Conservation (phyloP, 1,139 yeast species). For the Yamadazyma atmosphaerica region DNA sequence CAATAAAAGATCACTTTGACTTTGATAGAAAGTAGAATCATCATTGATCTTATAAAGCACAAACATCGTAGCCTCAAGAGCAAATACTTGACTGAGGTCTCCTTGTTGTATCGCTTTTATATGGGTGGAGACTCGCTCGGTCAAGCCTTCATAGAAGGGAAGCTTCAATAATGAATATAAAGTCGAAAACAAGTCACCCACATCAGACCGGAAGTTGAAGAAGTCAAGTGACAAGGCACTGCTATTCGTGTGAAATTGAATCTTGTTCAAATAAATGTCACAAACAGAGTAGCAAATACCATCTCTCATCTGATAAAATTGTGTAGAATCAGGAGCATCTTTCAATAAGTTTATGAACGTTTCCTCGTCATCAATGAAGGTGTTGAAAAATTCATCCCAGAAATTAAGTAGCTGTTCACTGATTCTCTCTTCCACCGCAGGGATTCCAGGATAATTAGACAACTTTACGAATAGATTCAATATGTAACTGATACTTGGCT, state of each 20-base stretch:
- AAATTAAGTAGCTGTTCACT: conserved; percentile 71
- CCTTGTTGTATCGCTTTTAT: conserved; percentile 11
- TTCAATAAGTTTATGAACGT: conserved; percentile 25
- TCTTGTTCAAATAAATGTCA: conserved; percentile 62
- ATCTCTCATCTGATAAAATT: conserved; percentile 30
- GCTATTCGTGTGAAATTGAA: conserved; percentile 27
- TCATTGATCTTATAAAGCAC: conserved; percentile 56
- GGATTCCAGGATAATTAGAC: conserved; percentile 59
- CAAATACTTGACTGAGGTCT: conserved; percentile 15
- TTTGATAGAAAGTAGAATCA: conserved; percentile 47
- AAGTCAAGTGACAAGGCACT: conserved; percentile 46
- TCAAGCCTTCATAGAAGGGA: conserved; percentile 53
- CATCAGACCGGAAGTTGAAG: conserved; percentile 64
- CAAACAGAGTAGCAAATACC: conserved; percentile 47
- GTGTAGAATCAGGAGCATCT: conserved; percentile 3
- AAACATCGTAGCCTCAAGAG: conserved; percentile 70
- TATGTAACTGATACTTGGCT: conserved; percentile 37
- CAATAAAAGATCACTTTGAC: conserved; percentile 21
- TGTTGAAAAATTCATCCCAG: conserved; percentile 78
- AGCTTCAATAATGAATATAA: conserved; percentile 64
- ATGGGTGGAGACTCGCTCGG: conserved; percentile 37
- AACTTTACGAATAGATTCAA: conserved; percentile 54
- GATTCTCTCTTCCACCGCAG: conserved; percentile 66
- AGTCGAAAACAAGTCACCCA: conserved; percentile 72
- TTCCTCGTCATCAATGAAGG: conserved; percentile 56